These are phyloP conservation scores for Wickerhamia fluorescens DNA, from an alignment of 805 yeast genomes.

Conservation along the genomic window DNA sequence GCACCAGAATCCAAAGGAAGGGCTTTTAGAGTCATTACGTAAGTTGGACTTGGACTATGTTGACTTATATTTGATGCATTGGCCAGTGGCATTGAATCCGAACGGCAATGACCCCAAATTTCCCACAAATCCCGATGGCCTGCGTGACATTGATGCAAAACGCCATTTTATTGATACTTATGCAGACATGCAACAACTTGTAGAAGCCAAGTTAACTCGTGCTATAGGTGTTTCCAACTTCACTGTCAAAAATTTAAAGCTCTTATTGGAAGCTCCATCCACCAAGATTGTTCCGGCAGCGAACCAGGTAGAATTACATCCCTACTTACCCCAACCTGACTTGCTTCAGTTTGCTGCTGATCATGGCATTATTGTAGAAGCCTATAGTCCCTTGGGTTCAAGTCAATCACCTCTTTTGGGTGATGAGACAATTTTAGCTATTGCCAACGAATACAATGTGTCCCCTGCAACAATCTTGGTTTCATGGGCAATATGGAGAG, in stretches of 20 bases:
- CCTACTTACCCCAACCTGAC: constrained; percentile 23
- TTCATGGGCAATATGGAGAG: constrained; percentile 35
- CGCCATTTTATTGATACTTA: constrained; percentile 28
- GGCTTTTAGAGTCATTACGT: constrained; percentile 49
- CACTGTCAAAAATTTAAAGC: constrained; percentile 19
- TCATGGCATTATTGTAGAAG: constrained; percentile 15
- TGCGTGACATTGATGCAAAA: constrained; percentile 14
- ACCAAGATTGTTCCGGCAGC: constrained; percentile 19
- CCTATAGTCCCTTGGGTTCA: constrained; percentile 30
- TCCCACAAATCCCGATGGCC: constrained; percentile 35
- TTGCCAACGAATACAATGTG: constrained; percentile 27
- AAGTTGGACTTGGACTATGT: constrained; percentile 67
- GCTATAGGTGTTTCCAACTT: constrained; percentile 33
- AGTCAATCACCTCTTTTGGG: constrained; percentile 29
- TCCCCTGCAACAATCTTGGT: constrained; percentile 31
- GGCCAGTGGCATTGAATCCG: constrained; percentile 46
- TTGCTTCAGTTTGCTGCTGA: constrained; percentile 7
- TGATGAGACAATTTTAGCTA: constrained; percentile 17
- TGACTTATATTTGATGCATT: constrained; percentile 71
- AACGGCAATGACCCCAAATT: constrained; percentile 1
- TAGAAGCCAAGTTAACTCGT: constrained; percentile 11
- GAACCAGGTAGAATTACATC: constrained; percentile 32
- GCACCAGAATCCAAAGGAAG: constrained; percentile 44
- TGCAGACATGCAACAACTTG: constrained; percentile 22
- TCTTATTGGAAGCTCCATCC: constrained; percentile 17